Evolutionary conservation across 305 asterid species (phyloP).

Genomic region (Vinca major): DNA sequence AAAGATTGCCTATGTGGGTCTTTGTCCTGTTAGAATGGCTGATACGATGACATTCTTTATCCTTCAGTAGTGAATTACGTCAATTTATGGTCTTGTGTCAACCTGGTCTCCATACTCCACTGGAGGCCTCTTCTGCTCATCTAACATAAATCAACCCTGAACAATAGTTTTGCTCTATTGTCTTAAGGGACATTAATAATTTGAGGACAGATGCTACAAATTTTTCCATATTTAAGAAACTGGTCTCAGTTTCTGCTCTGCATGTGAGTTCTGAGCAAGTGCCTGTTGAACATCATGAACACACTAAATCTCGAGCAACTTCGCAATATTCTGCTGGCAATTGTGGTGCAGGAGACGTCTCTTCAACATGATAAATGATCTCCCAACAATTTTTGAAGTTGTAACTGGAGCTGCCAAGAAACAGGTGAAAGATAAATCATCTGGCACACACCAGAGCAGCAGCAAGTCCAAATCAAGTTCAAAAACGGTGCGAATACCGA

Average conservation of each 20-base stretch:
- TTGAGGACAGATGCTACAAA: neutral
- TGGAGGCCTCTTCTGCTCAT: neutral
- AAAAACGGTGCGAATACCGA: slow-evolving; percentile 18
- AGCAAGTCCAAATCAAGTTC: slow-evolving; percentile 36
- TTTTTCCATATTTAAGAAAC: neutral
- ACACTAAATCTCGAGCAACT: too few species aligned
- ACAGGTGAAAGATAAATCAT: slow-evolving; percentile 28
- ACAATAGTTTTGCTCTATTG: neutral
- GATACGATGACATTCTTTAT: neutral
- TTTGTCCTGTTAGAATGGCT: neutral
- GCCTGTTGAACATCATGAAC: too few species aligned
- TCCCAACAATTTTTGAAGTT: slow-evolving; percentile 41
- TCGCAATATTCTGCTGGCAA: neutral
- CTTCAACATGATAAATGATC: slow-evolving; percentile 39
- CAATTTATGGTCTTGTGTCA: slow-evolving; percentile 2
- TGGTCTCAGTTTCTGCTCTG: neutral
- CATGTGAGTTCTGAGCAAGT: too few species aligned
- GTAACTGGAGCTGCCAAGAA: slow-evolving; percentile 37
- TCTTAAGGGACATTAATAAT: neutral
- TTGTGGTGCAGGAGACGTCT: slow-evolving; percentile 36
- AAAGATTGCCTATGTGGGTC: neutral
- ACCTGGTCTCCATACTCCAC: neutral
- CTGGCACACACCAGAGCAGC: slow-evolving; percentile 30
- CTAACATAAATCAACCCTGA: neutral
- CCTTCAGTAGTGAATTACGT: slow-evolving; percentile 1